Base-by-base conservation (phyloP, 140 eudicot species). In the Bidens hawaiensis region DNA sequence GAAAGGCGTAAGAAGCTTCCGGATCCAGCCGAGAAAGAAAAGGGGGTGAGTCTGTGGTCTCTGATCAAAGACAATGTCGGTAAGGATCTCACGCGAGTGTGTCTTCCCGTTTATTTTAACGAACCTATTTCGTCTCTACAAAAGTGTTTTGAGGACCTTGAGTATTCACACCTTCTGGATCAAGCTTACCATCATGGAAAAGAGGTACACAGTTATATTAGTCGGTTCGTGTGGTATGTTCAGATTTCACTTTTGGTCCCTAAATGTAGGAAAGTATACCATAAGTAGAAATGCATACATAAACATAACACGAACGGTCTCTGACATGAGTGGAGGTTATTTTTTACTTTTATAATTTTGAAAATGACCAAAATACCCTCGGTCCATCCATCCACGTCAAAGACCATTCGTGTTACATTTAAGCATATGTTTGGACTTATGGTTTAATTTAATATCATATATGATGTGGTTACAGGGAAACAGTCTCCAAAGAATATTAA, bases 11-110 rank as follows among this genome's bases (percentile, higher is more conserved):
- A 62, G 71, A 87, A 87, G 80, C 83, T 91, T 64, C 96, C 98
- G 0, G 95, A 87, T 65, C 98, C 96, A 14, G 72, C 68, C 47
- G 96, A 91, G 74, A 84, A 84, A 78, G 98, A 91, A 69, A 91
- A 87, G 52, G 85, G 85, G 17, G 95, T 87, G 22, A 87, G 89
- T 73, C 83, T 91, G 2, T 91, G 98, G 98, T 84, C 98, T 65
- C 65, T 91, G 78, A 91, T 91, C 54, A 90, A 90, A 62, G 97
- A 82, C 72, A 85, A 82, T 55, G 83, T 85, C 1, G 97, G 97
- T n/a, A 89, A 89, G 31, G 97, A 89, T 69, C 83, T 89, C 38
- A 81, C 95, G 11, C 76, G 97, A 36, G 95, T 89, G 64, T 89
- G 97, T 76, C 86, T 89, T 18, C 97, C 97, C 10, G 97, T 89